These are phyloP conservation scores for Flaveria bidentis DNA, from an alignment of 129 eudicot genomes.

Conservation along the genomic window DNA sequence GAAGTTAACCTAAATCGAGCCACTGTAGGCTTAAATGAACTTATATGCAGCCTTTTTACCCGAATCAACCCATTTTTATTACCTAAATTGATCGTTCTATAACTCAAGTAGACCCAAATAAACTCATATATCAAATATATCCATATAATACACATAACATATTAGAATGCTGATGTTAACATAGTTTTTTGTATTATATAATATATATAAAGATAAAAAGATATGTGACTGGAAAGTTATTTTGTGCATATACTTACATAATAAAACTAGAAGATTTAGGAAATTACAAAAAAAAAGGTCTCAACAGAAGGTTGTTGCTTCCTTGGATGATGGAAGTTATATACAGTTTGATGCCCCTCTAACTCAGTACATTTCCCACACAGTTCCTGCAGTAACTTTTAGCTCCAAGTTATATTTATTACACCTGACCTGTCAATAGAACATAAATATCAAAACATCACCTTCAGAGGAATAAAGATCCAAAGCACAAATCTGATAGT, in stretches of 20 bases:
- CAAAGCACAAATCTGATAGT: not conserved
- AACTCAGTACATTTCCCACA: not conserved
- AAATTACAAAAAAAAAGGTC: slow-evolving; percentile 15
- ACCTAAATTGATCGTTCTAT: too few species aligned
- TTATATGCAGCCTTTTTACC: too few species aligned
- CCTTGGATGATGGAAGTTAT: slow-evolving; percentile 21
- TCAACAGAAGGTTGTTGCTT: slow-evolving; percentile 9
- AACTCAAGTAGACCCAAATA: too few species aligned
- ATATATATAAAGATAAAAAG: not conserved
- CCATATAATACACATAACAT: not conserved
- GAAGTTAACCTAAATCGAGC: too few species aligned
- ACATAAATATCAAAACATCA: slow-evolving; percentile 3
- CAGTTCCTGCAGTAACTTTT: slow-evolving; percentile 2
- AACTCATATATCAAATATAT: too few species aligned
- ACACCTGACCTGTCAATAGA: slow-evolving; percentile 17
- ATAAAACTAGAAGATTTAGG: slow-evolving; percentile 1
- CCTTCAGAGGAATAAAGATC: not conserved
- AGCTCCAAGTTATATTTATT: slow-evolving; percentile 1
- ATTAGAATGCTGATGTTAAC: not conserved
- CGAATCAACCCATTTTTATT: too few species aligned
- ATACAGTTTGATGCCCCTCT: slow-evolving; percentile 21
- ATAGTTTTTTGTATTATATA: not conserved
- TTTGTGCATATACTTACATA: slow-evolving; percentile 16
- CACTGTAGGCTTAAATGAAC: too few species aligned
- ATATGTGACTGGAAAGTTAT: slow-evolving; percentile 1